Evolutionary conservation across 2,329 filamentous ascomycete genomes (phyloP).

Genomic region (Ambrosiella xylebori): DNA sequence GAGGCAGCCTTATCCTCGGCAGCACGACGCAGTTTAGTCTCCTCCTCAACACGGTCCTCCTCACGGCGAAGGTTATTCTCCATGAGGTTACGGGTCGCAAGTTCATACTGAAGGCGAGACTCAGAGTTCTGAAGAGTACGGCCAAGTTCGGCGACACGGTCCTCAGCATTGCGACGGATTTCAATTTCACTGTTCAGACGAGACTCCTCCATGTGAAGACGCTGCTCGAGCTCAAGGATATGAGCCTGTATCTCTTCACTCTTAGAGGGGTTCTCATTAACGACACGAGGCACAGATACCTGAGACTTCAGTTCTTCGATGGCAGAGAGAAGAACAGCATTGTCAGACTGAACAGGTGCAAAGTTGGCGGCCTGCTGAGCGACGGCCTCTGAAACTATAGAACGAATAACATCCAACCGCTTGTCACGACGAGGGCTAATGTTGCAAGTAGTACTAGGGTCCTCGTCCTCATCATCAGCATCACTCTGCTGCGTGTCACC

Average conservation of each 20-base stretch:
- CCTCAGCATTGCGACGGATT: conserved; percentile 34
- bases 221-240: conserved; percentile 42
- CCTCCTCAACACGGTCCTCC: conserved; percentile 45
- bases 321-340: conserved; percentile 41
- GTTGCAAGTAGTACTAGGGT: conserved; percentile 45
- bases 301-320: conserved; percentile 40
- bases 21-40: conserved; percentile 43
- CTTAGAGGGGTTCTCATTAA: conserved; percentile 33
- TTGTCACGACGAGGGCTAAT: conserved; percentile 64
- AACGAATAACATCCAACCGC: conserved; percentile 65
- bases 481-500: conserved; percentile 65
- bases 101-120: conserved; percentile 41
- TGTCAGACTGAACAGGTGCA: conserved; percentile 18
- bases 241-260: conserved; percentile 42
- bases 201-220: conserved; percentile 29
- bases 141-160: conserved; percentile 33
- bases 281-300: conserved; percentile 26
- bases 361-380: conserved; percentile 32
- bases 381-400: conserved; percentile 57
- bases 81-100: conserved; percentile 47
- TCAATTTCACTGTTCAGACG: conserved; percentile 32
- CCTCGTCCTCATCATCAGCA: conserved; percentile 86
- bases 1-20: conserved; percentile 59
- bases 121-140: conserved; percentile 39
- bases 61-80: conserved; percentile 50